Conservation (phyloP, 2,329 filamentous ascomycete species). For the Fulvia fulva region DNA sequence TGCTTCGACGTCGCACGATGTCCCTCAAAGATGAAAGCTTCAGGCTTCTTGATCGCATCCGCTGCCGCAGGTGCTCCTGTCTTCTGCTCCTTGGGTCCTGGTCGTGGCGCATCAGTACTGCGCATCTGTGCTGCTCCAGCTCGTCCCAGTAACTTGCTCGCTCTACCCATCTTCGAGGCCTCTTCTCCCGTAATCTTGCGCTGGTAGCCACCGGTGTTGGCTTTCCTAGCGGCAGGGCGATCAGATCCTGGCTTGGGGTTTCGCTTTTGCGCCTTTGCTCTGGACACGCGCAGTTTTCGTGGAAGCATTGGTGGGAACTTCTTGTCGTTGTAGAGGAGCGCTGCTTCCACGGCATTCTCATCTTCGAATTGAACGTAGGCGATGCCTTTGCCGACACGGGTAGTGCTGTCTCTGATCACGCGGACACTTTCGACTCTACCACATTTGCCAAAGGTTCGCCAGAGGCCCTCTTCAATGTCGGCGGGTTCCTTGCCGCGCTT, state of each 20-base stretch:
- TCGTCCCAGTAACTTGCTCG: slow-evolving; percentile 68
- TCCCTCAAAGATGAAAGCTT: slow-evolving; percentile 76
- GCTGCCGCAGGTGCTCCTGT: slow-evolving; percentile 3
- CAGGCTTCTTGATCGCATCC: slow-evolving; percentile 53
- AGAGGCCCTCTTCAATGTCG: slow-evolving; percentile 89
- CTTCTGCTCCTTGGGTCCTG: neutral
- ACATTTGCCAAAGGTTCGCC: slow-evolving; percentile 71
- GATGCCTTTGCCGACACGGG: slow-evolving; percentile 91
- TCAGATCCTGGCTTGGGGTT: slow-evolving; percentile 39
- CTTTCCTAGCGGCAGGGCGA: slow-evolving; percentile 25
- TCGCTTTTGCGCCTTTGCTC: slow-evolving; percentile 68
- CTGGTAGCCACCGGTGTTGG: slow-evolving; percentile 47
- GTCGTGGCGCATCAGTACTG: neutral
- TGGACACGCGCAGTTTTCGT: slow-evolving; percentile 75
- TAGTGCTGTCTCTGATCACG: slow-evolving; percentile 82
- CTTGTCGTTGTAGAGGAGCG: slow-evolving; percentile 81
- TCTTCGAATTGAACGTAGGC: slow-evolving; percentile 96
- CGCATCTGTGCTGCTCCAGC: slow-evolving; percentile 53
- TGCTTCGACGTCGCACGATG: slow-evolving; percentile 66
- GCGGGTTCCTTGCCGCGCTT: slow-evolving; percentile 70
- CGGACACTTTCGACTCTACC: slow-evolving; percentile 90
- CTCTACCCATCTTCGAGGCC: slow-evolving; percentile 68
- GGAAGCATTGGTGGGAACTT: slow-evolving; percentile 94
- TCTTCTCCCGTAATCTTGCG: slow-evolving; percentile 68
- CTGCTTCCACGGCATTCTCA: slow-evolving; percentile 82